phyloP scores from a whole-genome alignment of 768 basidiomycete species.

The Lyophyllum shimeji region DNA sequence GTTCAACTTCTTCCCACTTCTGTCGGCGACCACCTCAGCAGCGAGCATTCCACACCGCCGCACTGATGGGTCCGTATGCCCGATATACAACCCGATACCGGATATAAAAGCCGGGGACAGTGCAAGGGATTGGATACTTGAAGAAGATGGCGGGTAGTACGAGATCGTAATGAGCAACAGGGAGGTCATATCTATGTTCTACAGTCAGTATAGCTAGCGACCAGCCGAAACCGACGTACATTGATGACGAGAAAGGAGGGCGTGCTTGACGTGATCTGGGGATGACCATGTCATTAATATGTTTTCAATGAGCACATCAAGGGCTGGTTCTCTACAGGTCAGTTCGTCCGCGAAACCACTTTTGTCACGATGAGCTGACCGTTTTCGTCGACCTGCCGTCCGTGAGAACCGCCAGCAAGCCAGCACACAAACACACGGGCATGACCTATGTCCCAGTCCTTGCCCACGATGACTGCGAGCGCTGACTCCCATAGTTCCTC shows the following conservation, averaged over 20 bases:
- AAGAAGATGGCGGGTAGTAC: constrained; percentile 55
- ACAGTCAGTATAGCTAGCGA: background rate
- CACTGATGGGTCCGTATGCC: constrained; percentile 71
- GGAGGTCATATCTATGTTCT: constrained; percentile 62
- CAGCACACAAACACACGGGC: constrained; percentile 71
- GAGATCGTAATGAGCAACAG: constrained; percentile 67
- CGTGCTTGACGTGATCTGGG: constrained; percentile 77
- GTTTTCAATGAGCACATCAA: constrained; percentile 46
- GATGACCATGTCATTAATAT: constrained; percentile 72
- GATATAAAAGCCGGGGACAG: constrained; percentile 62
- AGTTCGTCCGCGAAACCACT: background rate
- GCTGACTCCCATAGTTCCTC: constrained; percentile 52
- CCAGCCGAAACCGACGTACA: constrained; percentile 49
- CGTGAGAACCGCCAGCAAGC: constrained; percentile 45
- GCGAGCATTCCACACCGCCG: constrained; percentile 91
- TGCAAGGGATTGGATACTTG: constrained; percentile 43
- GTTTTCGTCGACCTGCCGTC: constrained; percentile 26
- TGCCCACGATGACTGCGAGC: constrained; percentile 48
- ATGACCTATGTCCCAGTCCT: constrained; percentile 58
- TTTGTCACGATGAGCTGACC: constrained; percentile 17
- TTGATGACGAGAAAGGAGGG: constrained; percentile 69
- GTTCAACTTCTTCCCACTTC: constrained; percentile 61
- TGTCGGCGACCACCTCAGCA: constrained; percentile 75
- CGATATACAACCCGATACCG: constrained; percentile 73
- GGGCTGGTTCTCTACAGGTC: constrained; percentile 28